Base-by-base conservation (phyloP, 805 yeast genomes). In the Spathaspora boniae region DNA sequence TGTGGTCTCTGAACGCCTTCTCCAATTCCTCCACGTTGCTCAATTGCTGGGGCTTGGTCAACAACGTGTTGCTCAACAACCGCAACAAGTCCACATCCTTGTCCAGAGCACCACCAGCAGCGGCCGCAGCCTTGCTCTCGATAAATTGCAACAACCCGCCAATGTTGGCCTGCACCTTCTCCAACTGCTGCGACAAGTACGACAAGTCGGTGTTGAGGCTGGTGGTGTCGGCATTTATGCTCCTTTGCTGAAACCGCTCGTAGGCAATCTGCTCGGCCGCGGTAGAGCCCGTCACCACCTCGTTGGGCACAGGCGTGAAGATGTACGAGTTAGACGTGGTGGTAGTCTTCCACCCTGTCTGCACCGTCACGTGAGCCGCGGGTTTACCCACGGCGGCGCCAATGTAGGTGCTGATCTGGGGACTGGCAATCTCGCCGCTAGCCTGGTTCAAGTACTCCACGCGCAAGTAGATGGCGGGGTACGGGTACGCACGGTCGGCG, bases 381-480 rank as follows among this genome's bases (percentile, higher is more conserved):
- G 37, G 38, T 38, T 50, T 72, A 34, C 94, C 94, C 37, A 86
- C 73, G 23, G 84, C 76, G 4, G 89, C 78, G 14, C 93, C 82
- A 41, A 86, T 74, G 62, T 80, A 87, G n/a, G 95, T 79, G 40
- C 67, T 67, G 46, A 80, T 55, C 37, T 67, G 55, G 41, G 86
- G 86, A 26, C 80, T 58, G 43, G 65, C 60, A 37, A 76, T 61
- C 5, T 29, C 20, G 42, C 76, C 61, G 38, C 68, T 72, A 29
- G 51, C 45, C n/a, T 60, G 47, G 26, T 70, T 70, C 44, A 70
- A 62, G 46, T 80, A 74, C 46, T 81, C 78, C 33, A 86, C 72
- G 25, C 93, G 84, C 49, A 87, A 64, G 59, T 85, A 87, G 43
- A 87, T 72, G 31, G 93, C 88, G 16, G 91, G 86, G 57, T 72